Percentiles rank a stretch among this genome's conserved stretches.
Evolutionary conservation across 768 basidiomycete species (phyloP).

Genomic region (Mycena chlorophos): DNA sequence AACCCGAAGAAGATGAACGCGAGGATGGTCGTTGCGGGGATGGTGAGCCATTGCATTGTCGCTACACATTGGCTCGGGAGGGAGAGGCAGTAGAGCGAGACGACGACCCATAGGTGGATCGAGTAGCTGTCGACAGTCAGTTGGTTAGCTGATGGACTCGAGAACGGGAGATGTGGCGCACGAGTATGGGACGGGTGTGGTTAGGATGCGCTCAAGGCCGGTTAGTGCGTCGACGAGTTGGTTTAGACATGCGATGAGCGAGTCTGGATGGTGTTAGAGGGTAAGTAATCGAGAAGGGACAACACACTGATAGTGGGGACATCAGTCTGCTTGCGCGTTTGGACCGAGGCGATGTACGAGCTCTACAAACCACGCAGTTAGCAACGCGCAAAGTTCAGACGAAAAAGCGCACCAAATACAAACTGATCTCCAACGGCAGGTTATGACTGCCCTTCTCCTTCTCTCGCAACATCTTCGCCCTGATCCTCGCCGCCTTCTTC

Average conservation of each 20-base stretch:
- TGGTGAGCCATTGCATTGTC: conserved; percentile 59
- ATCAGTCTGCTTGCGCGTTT: conserved; percentile 55
- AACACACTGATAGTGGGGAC: conserved; percentile 60
- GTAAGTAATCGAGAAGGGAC: background rate
- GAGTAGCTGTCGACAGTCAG: conserved; percentile 48
- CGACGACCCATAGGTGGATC: conserved; percentile 68
- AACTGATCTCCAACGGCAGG: conserved; percentile 65
- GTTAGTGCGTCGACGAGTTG: conserved; percentile 66
- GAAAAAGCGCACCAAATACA: conserved; percentile 46
- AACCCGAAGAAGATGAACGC: conserved; percentile 75
- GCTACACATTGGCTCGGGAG: conserved; percentile 67
- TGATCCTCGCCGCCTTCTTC: conserved; percentile 56
- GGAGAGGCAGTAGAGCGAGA: conserved; percentile 57
- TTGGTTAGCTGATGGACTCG: background rate
- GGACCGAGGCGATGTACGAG: conserved; percentile 64
- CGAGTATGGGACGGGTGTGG: conserved; percentile 78
- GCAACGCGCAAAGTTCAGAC: background rate
- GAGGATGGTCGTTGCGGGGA: conserved; percentile 58
- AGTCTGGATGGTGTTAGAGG: conserved; percentile 34
- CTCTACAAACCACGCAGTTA: conserved; percentile 41
- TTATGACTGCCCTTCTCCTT: conserved; percentile 54
- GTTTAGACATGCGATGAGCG: conserved; percentile 49
- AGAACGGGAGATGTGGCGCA: conserved; percentile 29
- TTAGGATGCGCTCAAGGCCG: conserved; percentile 70
- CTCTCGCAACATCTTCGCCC: conserved; percentile 47